Evolutionary conservation across 805 yeast species (phyloP).

Genomic region (Zygoascus tannicola): DNA sequence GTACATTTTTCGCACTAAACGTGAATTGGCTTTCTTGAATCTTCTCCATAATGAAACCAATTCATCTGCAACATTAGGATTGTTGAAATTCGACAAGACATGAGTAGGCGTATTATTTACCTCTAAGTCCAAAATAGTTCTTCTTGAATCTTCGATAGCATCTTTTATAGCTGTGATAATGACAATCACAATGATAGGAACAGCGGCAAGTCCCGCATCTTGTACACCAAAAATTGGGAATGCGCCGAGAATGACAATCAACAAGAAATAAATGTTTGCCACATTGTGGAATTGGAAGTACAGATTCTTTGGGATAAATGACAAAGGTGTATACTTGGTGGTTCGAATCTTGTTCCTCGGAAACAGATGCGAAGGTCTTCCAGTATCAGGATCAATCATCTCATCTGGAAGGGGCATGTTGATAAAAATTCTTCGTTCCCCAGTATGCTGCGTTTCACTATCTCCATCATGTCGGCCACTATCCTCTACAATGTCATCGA

Average conservation of each 20-base stretch:
- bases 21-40: slow-evolving; percentile 52
- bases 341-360: slow-evolving; percentile 92
- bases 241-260: slow-evolving; percentile 67
- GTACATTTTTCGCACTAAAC: slow-evolving; percentile 12
- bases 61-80: slow-evolving; percentile 51
- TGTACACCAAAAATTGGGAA: slow-evolving; percentile 70
- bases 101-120: slow-evolving; percentile 65
- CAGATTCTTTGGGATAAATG: slow-evolving; percentile 82
- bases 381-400: slow-evolving; percentile 40
- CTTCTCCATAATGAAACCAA: slow-evolving; percentile 56
- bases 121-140: slow-evolving; percentile 57
- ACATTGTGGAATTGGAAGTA: slow-evolving; percentile 73
- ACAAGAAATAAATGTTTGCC: slow-evolving; percentile 83
- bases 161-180: slow-evolving; percentile 67
- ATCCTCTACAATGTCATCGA: slow-evolving; percentile 1
- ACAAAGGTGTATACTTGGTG: slow-evolving; percentile 87
- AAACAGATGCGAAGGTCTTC: slow-evolving; percentile 52
- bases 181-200: slow-evolving; percentile 73
- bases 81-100: slow-evolving; percentile 43
- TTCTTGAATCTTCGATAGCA: slow-evolving; percentile 68
- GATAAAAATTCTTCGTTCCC: slow-evolving; percentile 37
- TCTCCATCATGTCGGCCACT: slow-evolving; percentile 5
- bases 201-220: slow-evolving; percentile 67
- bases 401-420: slow-evolving; percentile 42
- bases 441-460: not conserved